Evolutionary conservation across 148 eudicot species (phyloP).

Genomic region (Diospyros kaki): DNA sequence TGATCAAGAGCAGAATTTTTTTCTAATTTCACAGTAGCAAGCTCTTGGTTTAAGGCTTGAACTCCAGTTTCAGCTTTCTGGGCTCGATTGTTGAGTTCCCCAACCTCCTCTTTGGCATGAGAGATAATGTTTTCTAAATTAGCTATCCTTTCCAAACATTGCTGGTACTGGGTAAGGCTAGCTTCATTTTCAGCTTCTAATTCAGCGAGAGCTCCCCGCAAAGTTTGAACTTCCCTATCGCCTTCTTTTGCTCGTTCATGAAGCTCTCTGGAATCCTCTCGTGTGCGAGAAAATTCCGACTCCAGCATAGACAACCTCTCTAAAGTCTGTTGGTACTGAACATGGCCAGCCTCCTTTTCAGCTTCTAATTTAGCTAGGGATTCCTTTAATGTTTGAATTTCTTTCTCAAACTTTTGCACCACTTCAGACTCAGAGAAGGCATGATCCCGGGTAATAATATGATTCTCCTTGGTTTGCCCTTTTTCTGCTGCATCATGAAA

Average conservation of each 20-base stretch:
- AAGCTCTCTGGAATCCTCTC: slow-evolving; percentile 55
- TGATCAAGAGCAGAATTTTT: slow-evolving; percentile 55
- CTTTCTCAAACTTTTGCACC: slow-evolving; percentile 56
- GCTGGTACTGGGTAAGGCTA: slow-evolving; percentile 58
- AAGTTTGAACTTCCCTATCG: slow-evolving; percentile 56
- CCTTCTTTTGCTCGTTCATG: slow-evolving; percentile 67
- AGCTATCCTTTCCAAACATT: slow-evolving; percentile 58
- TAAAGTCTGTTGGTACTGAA: slow-evolving; percentile 60
- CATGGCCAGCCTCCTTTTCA: slow-evolving; percentile 71
- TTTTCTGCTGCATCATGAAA: slow-evolving; percentile 53
- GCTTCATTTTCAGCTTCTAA: slow-evolving; percentile 79
- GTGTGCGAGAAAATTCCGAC: slow-evolving; percentile 51
- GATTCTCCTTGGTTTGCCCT: slow-evolving; percentile 24
- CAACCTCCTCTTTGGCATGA: slow-evolving; percentile 43
- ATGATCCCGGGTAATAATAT: slow-evolving; percentile 12
- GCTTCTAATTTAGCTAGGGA: slow-evolving; percentile 72
- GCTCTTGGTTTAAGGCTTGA: slow-evolving; percentile 41
- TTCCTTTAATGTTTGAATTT: slow-evolving; percentile 62
- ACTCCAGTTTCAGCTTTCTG: slow-evolving; percentile 52
- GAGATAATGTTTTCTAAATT: slow-evolving; percentile 48
- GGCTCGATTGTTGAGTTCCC: slow-evolving; percentile 41
- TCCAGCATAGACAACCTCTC: slow-evolving; percentile 67
- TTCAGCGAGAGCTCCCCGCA: slow-evolving; percentile 53
- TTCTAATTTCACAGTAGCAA: slow-evolving; percentile 48
- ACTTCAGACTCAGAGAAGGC: slow-evolving; percentile 41